Percentiles rank a stretch among this genome's conserved stretches.
phyloP scores from a whole-genome alignment of 495 filamentous ascomycete genomes.

The Annulohypoxylon bovei region DNA sequence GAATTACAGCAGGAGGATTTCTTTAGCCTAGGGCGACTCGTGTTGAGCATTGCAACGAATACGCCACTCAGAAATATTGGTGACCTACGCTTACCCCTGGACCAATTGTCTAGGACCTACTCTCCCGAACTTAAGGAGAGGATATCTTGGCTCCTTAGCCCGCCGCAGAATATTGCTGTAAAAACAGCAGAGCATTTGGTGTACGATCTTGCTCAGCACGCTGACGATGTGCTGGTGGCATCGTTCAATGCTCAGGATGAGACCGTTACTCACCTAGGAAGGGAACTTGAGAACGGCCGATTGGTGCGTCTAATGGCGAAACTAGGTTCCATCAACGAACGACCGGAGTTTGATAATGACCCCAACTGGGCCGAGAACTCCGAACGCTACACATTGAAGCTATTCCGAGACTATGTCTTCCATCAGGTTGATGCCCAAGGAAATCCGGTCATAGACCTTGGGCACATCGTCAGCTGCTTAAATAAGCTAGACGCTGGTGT shows the following conservation, averaged over 20 bases:
- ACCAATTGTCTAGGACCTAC: constrained; percentile 77
- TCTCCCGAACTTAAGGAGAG: constrained; percentile 77
- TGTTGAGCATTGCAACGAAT: constrained; percentile 79
- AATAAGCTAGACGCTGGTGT: constrained; percentile 92
- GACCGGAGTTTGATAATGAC: constrained; percentile 81
- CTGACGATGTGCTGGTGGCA: constrained; percentile 77
- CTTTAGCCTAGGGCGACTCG: constrained; percentile 82
- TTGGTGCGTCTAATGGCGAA: constrained; percentile 85
- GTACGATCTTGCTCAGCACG: constrained; percentile 75
- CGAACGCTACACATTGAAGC: constrained; percentile 87
- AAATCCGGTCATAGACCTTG: constrained; percentile 81
- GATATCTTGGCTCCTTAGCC: constrained; percentile 77
- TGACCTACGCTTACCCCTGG: constrained; percentile 69
- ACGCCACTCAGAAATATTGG: constrained; percentile 62
- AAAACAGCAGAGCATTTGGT: constrained; percentile 84
- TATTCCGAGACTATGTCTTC: constrained; percentile 97
- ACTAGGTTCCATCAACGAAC: constrained; percentile 84
- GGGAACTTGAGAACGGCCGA: constrained; percentile 92
- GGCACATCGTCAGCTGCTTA: constrained; percentile 81
- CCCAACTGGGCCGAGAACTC: constrained; percentile 87
- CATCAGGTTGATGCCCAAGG: constrained; percentile 89
- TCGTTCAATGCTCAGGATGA: constrained; percentile 67
- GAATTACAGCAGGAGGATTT: constrained; percentile 91
- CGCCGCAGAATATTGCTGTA: constrained; percentile 57
- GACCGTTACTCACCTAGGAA: constrained; percentile 63